Percentiles rank a stretch among this genome's conserved stretches.
Conservation (phyloP, 805 yeast genomes). For the Limtongozyma cylindracea region DNA sequence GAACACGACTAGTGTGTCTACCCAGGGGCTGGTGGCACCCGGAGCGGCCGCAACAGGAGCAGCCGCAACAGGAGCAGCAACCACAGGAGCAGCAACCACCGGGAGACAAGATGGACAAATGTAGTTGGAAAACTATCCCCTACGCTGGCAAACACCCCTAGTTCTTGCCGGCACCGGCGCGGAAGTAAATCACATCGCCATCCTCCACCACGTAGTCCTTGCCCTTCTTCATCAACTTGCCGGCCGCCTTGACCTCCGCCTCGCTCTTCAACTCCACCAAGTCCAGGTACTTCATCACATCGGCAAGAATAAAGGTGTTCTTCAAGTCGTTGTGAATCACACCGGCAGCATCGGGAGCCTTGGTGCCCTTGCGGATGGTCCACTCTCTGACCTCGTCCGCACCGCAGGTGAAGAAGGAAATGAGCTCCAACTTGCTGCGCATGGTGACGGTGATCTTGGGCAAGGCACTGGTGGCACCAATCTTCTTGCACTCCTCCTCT, state of each 20-base stretch:
- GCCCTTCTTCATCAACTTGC: slow-evolving; percentile 80
- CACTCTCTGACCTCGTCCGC: slow-evolving; percentile 94
- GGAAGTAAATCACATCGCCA: slow-evolving; percentile 78
- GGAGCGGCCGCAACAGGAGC: too few species aligned
- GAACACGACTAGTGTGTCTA: too few species aligned
- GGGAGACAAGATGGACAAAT: too few species aligned
- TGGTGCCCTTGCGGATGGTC: slow-evolving; percentile 81
- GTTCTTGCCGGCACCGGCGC: slow-evolving; percentile 90
- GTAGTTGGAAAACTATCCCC: too few species aligned
- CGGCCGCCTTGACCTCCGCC: slow-evolving; percentile 58
- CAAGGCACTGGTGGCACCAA: slow-evolving; percentile 41
- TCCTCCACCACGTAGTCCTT: slow-evolving; percentile 89
- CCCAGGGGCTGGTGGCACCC: too few species aligned
- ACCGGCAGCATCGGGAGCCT: slow-evolving; percentile 98
- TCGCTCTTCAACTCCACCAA: slow-evolving; percentile 54
- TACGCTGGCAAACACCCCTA: too few species aligned
- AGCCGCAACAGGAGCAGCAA: too few species aligned
- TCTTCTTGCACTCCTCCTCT: slow-evolving; percentile 38
- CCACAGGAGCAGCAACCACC: too few species aligned
- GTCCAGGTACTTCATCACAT: slow-evolving; percentile 71
- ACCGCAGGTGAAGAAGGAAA: slow-evolving; percentile 91
- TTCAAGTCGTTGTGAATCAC: slow-evolving; percentile 90
- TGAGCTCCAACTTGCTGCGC: slow-evolving; percentile 70
- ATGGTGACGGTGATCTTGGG: slow-evolving; percentile 70
- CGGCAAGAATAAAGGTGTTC: slow-evolving; percentile 86